Evolutionary conservation across 129 eudicot species (phyloP).

Genomic region (Flaveria bidentis): DNA sequence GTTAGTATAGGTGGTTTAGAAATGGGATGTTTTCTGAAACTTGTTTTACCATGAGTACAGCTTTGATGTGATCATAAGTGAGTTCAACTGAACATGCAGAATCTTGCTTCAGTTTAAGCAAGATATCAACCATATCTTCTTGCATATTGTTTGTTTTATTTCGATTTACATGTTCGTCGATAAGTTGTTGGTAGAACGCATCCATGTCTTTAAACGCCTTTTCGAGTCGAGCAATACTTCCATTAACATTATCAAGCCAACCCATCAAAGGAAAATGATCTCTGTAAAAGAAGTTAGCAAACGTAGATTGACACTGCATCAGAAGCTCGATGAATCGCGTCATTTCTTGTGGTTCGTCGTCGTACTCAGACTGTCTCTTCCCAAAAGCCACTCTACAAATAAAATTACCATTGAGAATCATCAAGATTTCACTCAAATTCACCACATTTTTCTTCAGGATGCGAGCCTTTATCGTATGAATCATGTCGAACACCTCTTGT

Average conservation of each 20-base stretch:
- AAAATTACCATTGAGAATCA: conserved; percentile 32
- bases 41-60: conserved; percentile 35
- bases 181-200: conserved; percentile 33
- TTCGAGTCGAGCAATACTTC: conserved; percentile 31
- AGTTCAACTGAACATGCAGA: conserved; percentile 27
- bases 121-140: conserved; percentile 38
- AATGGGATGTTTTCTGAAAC: too few species aligned
- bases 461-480: conserved; percentile 14
- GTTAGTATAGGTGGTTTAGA: too few species aligned
- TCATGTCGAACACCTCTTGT: conserved; percentile 39
- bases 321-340: conserved; percentile 26
- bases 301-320: conserved; percentile 23
- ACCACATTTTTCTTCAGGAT: background rate
- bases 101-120: conserved; percentile 34
- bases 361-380: conserved; percentile 13
- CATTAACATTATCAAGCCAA: conserved; percentile 47
- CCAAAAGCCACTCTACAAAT: conserved; percentile 41
- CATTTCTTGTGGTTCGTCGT: background rate
- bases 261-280: conserved; percentile 46
- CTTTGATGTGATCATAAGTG: conserved; percentile 47
- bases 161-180: conserved; percentile 34
- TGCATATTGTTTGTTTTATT: background rate
- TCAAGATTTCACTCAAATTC: conserved; percentile 29
- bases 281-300: conserved; percentile 29
- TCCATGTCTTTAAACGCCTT: conserved; percentile 36